These are phyloP conservation scores for Cordyceps pruinosa DNA, from an alignment of 2,329 filamentous ascomycete genomes.

Conservation along the genomic window DNA sequence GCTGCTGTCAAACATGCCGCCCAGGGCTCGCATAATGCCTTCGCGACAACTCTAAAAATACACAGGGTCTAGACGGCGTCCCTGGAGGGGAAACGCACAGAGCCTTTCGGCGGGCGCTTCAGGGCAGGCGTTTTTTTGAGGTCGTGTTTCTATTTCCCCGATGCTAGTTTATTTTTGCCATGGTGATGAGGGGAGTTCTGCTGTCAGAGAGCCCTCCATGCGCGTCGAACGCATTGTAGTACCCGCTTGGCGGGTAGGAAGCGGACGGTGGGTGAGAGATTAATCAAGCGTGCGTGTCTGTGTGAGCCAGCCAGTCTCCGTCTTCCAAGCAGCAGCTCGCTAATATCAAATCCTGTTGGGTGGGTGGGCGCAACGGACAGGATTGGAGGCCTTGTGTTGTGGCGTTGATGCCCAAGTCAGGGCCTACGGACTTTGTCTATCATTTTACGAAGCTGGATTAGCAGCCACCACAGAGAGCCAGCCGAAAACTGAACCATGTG, in stretches of 20 bases:
- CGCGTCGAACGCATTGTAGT: too few species aligned
- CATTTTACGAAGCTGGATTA: constrained; percentile 1
- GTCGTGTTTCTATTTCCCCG: too few species aligned
- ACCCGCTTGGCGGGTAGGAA: neutral
- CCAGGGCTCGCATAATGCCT: too few species aligned
- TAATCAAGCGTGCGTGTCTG: neutral
- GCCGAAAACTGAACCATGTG: constrained; percentile 1
- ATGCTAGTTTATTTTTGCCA: too few species aligned
- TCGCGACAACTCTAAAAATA: too few species aligned
- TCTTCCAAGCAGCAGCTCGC: neutral
- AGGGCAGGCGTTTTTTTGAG: too few species aligned
- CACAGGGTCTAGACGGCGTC: too few species aligned
- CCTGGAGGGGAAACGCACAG: too few species aligned
- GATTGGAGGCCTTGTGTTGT: constrained; percentile 5
- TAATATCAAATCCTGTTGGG: neutral
- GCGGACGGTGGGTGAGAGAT: neutral
- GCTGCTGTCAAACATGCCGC: too few species aligned
- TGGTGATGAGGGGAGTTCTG: too few species aligned
- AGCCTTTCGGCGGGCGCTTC: too few species aligned
- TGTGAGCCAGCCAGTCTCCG: neutral
- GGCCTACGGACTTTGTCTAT: constrained; percentile 3
- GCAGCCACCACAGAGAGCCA: neutral
- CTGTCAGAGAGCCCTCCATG: too few species aligned
- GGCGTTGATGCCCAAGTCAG: constrained; percentile 10
- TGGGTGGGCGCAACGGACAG: neutral